These are phyloP conservation scores for Calonectria ilicicola DNA, from an alignment of 2,329 filamentous ascomycete genomes.

Conservation along the genomic window DNA sequence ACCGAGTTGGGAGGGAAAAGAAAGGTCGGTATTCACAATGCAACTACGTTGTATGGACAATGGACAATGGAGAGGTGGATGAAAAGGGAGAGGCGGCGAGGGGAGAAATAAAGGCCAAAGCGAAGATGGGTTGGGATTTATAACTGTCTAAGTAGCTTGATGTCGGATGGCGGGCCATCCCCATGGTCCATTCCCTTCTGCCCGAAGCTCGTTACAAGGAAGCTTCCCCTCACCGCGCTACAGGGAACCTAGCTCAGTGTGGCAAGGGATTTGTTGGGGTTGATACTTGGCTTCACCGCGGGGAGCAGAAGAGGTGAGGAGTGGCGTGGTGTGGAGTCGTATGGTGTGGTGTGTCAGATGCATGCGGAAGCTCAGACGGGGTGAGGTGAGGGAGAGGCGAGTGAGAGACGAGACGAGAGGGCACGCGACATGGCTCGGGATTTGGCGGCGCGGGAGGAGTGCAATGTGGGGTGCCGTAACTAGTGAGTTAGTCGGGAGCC, in stretches of 20 bases:
- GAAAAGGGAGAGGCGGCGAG: not conserved
- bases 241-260: not conserved
- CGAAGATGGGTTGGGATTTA: constrained; percentile 3
- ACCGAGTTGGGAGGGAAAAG: not conserved
- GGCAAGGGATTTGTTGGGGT: constrained; percentile 6
- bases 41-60: not conserved
- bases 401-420: not conserved
- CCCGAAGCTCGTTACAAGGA: constrained; percentile 10
- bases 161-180: not conserved
- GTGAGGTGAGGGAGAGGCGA: not conserved
- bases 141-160: not conserved
- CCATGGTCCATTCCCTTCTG: not conserved
- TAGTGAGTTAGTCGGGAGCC: not conserved
- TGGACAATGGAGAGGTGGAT: not conserved
- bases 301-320: not conserved
- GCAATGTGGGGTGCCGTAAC: not conserved
- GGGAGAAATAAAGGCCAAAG: not conserved
- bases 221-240: constrained; percentile 12
- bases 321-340: constrained; percentile 3
- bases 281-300: not conserved
- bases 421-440: constrained; percentile 15
- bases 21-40: too few relatives aligned
- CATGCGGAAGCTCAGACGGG: not conserved
- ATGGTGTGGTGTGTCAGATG: not conserved
- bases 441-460: not conserved